Base-by-base conservation (phyloP, 176 grass and related monocot species). In the Rhynchospora tenuis region DNA sequence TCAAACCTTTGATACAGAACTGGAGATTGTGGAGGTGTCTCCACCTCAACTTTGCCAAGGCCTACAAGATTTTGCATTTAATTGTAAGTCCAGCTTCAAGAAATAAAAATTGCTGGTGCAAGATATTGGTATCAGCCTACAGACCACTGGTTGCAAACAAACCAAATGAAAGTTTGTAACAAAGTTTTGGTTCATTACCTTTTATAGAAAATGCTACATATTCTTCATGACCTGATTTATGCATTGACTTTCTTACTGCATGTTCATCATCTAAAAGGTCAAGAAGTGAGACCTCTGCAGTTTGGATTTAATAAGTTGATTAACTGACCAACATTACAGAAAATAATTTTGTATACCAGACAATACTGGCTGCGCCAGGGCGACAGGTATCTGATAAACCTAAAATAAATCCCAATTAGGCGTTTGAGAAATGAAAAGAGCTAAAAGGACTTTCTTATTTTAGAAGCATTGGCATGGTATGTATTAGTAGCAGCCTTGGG, bases 191-290 rank as follows among this genome's bases (percentile, higher is more conserved):
- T 63, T 82, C 10, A 33, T 65, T 82, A 82, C 80, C 80, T 67
- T 82, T 82, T 52, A 82, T 28, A 67, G 58, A 82, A 64, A 82
- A 82, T 48, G 60, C 60, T 33, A 67, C 80, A 46, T 82, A 64
- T 27, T 60, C 22, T 82, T 82, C 80, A 50, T 45, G 61, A 44
- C 80, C 44, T 47, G 61, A 82, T 82, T 67, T 82, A 14, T 6
- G 17, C 59, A 65, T 10, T 31, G 10, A 26, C n/a, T 28, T 67
- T 52, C 80, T 82, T 82, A 67, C 62, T 17, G 46, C 52, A 82
- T 82, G 60, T 64, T 50, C 57, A 67, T 67, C 80, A 48, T 65
- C 44, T 64, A 82, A 44, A 23, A 82, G 42, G 24, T 82, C 80
- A 52, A 64, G 59, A 82, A 82, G 54, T 19, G 60, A 82, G 31